A percentile compares a stretch with the other conserved stretches of the same genome.
Conservation (phyloP, 176 grass and related monocot species). For the Eragrostis nindensis region DNA sequence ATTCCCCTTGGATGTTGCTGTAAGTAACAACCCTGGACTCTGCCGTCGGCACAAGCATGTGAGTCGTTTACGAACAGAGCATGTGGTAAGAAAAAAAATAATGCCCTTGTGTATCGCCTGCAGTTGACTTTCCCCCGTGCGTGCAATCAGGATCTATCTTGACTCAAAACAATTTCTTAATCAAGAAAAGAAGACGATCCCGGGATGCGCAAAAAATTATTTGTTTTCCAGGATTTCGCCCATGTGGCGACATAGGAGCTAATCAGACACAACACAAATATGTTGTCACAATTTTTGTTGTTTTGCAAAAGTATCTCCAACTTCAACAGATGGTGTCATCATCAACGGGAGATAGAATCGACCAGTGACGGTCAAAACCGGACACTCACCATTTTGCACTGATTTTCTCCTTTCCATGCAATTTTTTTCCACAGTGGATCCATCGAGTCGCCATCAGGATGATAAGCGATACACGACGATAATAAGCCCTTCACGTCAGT, state of each 20-base stretch:
- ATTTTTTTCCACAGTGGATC: not conserved
- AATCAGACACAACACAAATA: too few species aligned
- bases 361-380: not conserved
- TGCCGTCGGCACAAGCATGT: not conserved
- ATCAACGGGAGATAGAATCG: not conserved
- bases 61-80: not conserved
- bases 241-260: too few species aligned
- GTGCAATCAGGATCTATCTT: not conserved
- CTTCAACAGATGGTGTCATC: not conserved
- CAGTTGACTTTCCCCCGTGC: not conserved
- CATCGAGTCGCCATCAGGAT: not conserved
- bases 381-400: not conserved
- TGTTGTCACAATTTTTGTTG: too few species aligned
- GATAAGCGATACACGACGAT: not conserved
- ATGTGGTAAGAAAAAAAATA: not conserved
- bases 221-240: too few species aligned
- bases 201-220: too few species aligned
- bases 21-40: not conserved
- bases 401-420: not conserved
- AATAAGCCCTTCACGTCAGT: not conserved
- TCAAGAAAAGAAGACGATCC: not conserved
- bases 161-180: not conserved
- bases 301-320: too few species aligned
- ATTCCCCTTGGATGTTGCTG: not conserved
- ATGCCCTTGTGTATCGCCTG: not conserved